phyloP scores from a whole-genome alignment of 345 rosid species.

The Moringa oleifera region DNA sequence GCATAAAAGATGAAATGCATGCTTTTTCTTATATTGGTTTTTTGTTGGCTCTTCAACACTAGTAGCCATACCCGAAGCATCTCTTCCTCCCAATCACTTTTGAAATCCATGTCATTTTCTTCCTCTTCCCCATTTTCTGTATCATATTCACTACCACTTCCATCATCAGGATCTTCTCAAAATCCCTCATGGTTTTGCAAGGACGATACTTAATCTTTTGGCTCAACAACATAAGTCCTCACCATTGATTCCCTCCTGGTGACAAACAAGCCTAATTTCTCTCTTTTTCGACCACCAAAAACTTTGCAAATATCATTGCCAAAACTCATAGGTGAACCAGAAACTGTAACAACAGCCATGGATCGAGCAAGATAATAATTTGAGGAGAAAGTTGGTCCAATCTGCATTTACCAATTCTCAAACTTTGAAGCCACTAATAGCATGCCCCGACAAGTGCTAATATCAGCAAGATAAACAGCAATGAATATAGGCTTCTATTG shows the following conservation, averaged over 20 bases:
- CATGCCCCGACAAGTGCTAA: too few species aligned
- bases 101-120: slow-evolving; percentile 38
- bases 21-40: slow-evolving; percentile 30
- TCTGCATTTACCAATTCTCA: too few species aligned
- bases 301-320: background rate
- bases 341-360: background rate
- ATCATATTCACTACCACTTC: slow-evolving; percentile 47
- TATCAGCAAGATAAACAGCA: too few species aligned
- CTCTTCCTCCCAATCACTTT: slow-evolving; percentile 33
- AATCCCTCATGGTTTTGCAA: slow-evolving; percentile 30
- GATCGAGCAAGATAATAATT: background rate
- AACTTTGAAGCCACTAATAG: too few species aligned
- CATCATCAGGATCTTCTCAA: slow-evolving; percentile 69
- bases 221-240: slow-evolving; percentile 19
- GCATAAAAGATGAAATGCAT: too few species aligned
- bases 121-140: slow-evolving; percentile 26
- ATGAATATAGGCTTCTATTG: too few species aligned
- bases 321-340: slow-evolving; percentile 2
- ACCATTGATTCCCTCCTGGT: background rate
- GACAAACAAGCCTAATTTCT: slow-evolving; percentile 11
- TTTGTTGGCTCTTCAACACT: slow-evolving; percentile 16
- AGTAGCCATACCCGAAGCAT: background rate
- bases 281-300: background rate
- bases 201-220: slow-evolving; percentile 25
- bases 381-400: background rate